Evolutionary conservation across 805 yeast genomes (phyloP), one percentile per base, ranked within the genome.

Genomic region (Geotrichum ghanense): DNA sequence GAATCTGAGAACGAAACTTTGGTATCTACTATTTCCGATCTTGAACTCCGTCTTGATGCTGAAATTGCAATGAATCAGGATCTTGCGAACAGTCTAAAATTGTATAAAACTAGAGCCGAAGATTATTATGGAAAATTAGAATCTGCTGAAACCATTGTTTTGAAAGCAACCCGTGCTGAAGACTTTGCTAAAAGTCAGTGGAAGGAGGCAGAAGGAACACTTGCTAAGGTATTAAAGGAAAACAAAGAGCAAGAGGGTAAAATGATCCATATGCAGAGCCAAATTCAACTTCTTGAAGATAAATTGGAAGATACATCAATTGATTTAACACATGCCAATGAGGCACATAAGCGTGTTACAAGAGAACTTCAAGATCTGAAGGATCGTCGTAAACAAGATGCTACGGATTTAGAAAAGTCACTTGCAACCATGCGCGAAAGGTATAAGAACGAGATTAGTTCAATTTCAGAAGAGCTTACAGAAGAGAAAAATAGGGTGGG

Each of bases 111-210:
- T 16, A 74, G 95, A 50, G 78, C 94, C 26, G 89, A 84, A 27
- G 83, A 80, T 50, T 83, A 85, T 59, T 77, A 73, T 54, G 70
- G 71, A 48, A 83, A 84, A 56, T 68, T 88, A 22, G 94, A 87
- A 56, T 73, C 76, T 44, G 89, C 92, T 1, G 95, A 89, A 58
- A 71, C 79, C 43, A 83, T 85, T 3, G 76, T 83, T 1, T 69
- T 73, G 45, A 72, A 78, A 41, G 77, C 86, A 6, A 71, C 75
- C 53, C 68, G 84, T 54, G 76, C 79, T 10, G 89, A 82, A 57
- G 71, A 71, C 46, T 56, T 67, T 31, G 69, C 81, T 3, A 65
- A 62, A 43, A 66, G 67, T 42, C 86, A 85, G 50, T 63, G 77
- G 45, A 58, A 62, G 17, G 84, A 81, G 54, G 63, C 75, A 27